Conservation (phyloP, 2,329 filamentous ascomycete genomes). For the Phaeophleospora eucalypticola region DNA sequence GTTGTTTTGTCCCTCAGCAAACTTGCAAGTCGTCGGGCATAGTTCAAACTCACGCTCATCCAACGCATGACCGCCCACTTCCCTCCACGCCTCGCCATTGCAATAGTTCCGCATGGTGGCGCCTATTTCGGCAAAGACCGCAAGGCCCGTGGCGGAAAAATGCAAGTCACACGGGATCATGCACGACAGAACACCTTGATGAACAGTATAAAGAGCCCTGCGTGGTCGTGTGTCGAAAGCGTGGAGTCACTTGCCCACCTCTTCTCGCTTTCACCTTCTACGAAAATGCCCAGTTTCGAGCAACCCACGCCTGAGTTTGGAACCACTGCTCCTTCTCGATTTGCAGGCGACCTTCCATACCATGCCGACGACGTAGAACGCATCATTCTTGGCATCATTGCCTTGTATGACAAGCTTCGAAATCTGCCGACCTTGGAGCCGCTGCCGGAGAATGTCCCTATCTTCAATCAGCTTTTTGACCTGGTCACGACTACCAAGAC, state of each 20-base stretch:
- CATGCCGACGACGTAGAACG: background rate
- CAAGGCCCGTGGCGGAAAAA: background rate
- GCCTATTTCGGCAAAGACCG: background rate
- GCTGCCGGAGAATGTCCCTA: background rate
- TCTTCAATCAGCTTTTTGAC: constrained; percentile 9
- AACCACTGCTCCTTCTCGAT: background rate
- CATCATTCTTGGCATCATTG: background rate
- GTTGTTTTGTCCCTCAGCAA: background rate
- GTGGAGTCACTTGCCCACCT: background rate
- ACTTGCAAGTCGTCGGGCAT: background rate
- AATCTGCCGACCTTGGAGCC: constrained; percentile 5
- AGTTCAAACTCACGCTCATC: background rate
- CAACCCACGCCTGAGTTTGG: background rate
- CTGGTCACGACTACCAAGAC: constrained; percentile 7
- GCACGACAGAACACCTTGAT: background rate
- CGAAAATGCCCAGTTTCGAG: background rate
- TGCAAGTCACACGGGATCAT: background rate
- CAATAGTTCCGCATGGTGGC: background rate
- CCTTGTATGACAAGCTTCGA: background rate
- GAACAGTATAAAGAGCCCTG: background rate
- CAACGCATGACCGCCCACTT: background rate
- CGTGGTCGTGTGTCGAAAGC: background rate
- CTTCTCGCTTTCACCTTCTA: no score
- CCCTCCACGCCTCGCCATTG: background rate
- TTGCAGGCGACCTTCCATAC: background rate